A percentile compares a stretch with the other conserved stretches of the same genome.
phyloP scores from a whole-genome alignment of 2,329 filamentous ascomycete genomes.

The Trichophyton rubrum region DNA sequence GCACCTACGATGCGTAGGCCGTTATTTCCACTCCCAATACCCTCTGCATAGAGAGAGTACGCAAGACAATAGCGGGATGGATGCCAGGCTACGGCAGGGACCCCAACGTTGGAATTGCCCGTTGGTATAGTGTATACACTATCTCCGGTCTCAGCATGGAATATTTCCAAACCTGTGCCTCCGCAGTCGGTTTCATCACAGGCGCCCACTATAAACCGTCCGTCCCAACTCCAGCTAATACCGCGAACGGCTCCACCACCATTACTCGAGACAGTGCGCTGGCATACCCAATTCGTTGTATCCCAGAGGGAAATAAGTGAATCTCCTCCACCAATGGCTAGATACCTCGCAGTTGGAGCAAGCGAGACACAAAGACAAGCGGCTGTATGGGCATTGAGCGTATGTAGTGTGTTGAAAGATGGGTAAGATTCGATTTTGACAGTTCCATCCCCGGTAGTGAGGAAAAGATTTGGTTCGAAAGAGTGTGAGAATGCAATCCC shows the following conservation, averaged over 20 bases:
- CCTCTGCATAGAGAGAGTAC: slow-evolving; percentile 35
- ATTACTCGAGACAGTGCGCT: slow-evolving; percentile 34
- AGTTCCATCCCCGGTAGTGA: slow-evolving; percentile 38
- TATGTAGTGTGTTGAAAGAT: slow-evolving; percentile 33
- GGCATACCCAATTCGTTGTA: slow-evolving; percentile 40
- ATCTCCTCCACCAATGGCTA: slow-evolving; percentile 38
- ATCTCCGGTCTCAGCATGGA: slow-evolving; percentile 39
- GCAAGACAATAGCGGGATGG: slow-evolving; percentile 39
- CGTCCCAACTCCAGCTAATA: slow-evolving; percentile 40
- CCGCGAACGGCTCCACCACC: slow-evolving; percentile 36
- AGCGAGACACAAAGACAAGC: slow-evolving; percentile 36
- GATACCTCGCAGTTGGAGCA: slow-evolving; percentile 36
- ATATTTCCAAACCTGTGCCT: slow-evolving; percentile 36
- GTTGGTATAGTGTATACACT: slow-evolving; percentile 36
- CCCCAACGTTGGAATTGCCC: slow-evolving; percentile 26
- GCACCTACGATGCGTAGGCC: slow-evolving; percentile 39
- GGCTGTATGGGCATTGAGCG: slow-evolving; percentile 38
- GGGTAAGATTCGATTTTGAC: slow-evolving; percentile 38
- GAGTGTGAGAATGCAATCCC: slow-evolving; percentile 37
- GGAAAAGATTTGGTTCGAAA: slow-evolving; percentile 31
- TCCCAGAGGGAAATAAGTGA: slow-evolving; percentile 41
- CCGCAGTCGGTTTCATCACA: slow-evolving; percentile 36
- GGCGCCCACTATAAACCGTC: slow-evolving; percentile 36
- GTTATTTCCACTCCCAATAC: slow-evolving; percentile 26
- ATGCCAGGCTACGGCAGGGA: slow-evolving; percentile 40